Evolutionary conservation across 495 filamentous ascomycete species (phyloP).

Genomic region (Pyrenula aspistea): DNA sequence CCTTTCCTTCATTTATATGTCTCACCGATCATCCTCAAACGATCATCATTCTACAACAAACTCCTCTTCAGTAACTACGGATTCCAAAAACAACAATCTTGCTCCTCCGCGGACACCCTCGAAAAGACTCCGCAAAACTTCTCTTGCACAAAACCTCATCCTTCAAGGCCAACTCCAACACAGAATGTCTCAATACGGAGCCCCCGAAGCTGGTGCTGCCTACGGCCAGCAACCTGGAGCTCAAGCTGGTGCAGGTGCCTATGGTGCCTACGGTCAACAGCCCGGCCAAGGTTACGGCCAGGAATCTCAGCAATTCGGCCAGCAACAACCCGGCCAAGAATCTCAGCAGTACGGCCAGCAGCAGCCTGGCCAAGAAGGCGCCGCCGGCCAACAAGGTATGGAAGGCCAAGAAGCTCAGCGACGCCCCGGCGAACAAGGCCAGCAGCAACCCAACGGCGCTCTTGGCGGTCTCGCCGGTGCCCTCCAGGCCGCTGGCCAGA

Average conservation of each 20-base stretch:
- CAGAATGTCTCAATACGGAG: background rate
- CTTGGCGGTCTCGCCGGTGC: background rate
- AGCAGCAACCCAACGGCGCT: background rate
- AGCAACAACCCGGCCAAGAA: background rate
- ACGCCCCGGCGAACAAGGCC: background rate
- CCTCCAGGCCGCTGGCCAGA: background rate
- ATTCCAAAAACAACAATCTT: background rate
- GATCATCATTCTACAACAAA: background rate
- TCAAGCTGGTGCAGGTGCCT: background rate
- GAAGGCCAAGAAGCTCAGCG: background rate
- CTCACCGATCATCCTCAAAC: background rate
- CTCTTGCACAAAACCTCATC: background rate
- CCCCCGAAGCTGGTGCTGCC: background rate
- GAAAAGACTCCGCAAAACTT: background rate
- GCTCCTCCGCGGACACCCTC: background rate
- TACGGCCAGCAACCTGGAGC: background rate
- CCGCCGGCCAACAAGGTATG: background rate
- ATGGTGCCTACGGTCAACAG: background rate
- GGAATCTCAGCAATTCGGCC: background rate
- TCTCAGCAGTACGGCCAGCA: background rate
- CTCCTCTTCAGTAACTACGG: background rate
- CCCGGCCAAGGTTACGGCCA: background rate
- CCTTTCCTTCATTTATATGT: background rate
- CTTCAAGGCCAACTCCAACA: background rate
- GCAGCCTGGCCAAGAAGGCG: background rate